phyloP scores from a whole-genome alignment of 75 land plant genomes.

The Cupressus sempervirens region DNA sequence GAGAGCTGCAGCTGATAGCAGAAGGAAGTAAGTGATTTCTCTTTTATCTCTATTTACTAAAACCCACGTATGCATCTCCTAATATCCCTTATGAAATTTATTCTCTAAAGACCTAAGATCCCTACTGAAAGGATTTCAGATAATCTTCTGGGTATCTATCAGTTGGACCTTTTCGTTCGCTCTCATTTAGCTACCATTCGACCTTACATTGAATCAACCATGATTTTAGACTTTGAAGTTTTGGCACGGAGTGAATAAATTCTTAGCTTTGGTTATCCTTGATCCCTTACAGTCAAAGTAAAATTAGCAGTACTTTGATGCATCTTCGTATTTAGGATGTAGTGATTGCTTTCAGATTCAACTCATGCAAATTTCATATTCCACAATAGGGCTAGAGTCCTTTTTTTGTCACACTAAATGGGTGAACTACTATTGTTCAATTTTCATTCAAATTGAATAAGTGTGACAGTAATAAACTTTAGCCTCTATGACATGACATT shows the following conservation, averaged over 20 bases:
- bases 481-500: background rate
- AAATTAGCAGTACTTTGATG: background rate
- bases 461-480: background rate
- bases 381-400: background rate
- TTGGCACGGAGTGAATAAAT: background rate
- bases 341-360: background rate
- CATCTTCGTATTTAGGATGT: background rate
- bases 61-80: no score
- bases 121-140: no score
- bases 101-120: background rate
- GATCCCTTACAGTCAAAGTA: background rate
- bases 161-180: background rate
- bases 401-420: background rate
- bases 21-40: constrained; percentile 56
- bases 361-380: background rate
- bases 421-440: background rate
- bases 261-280: background rate
- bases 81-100: background rate
- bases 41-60: no score
- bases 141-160: background rate
- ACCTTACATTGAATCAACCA: background rate
- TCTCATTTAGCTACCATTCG: background rate
- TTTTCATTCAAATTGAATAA: background rate
- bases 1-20: constrained; percentile 60
- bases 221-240: background rate